phyloP scores from a whole-genome alignment of 345 rosid genomes.

The Arabis hirsuta region DNA sequence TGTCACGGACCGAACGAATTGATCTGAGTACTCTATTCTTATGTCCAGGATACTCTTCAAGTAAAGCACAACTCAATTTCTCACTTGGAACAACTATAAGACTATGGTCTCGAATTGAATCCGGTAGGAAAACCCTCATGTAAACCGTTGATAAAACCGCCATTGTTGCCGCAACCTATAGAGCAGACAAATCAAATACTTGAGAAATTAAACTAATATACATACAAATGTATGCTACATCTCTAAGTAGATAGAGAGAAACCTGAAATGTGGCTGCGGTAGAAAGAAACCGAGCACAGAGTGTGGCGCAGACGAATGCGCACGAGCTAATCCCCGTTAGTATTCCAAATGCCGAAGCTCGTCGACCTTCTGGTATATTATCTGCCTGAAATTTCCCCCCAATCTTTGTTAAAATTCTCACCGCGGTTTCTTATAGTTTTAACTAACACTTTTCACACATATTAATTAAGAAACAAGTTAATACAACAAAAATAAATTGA shows the following conservation, averaged over 20 bases:
- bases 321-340: constrained; percentile 75
- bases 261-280: constrained; percentile 82
- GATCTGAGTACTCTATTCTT: constrained; percentile 46
- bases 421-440: too few relatives aligned
- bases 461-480: too few relatives aligned
- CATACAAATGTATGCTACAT: neutral
- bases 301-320: constrained; percentile 77
- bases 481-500: too few relatives aligned
- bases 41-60: constrained; percentile 37
- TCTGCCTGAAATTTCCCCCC: constrained; percentile 58
- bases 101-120: constrained; percentile 48
- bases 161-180: constrained; percentile 58
- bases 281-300: constrained; percentile 81
- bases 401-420: too few relatives aligned
- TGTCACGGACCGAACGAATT: constrained; percentile 59
- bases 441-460: too few relatives aligned
- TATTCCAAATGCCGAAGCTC: constrained; percentile 76
- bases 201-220: neutral
- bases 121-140: constrained; percentile 74
- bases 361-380: constrained; percentile 59
- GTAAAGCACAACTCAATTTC: constrained; percentile 34
- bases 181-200: neutral
- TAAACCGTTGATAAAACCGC: constrained; percentile 58
- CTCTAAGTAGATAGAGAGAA: neutral
- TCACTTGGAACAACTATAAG: constrained; percentile 44